These are phyloP conservation scores for Coleophoma cylindrospora DNA, from an alignment of 2,329 filamentous ascomycete genomes.

Conservation along the genomic window DNA sequence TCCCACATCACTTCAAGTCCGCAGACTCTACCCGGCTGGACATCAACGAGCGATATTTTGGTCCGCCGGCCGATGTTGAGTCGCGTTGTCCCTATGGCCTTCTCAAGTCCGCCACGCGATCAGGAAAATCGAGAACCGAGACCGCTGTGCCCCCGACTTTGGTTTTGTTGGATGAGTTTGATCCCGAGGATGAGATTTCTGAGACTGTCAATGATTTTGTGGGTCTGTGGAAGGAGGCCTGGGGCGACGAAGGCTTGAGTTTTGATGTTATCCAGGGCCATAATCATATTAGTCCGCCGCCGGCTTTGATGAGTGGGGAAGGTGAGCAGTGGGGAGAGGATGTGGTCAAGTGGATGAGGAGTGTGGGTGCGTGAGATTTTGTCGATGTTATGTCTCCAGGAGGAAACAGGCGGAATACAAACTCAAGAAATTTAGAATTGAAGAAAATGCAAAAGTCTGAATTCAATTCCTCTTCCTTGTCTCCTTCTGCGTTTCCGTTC, in stretches of 20 bases:
- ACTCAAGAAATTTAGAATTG: too few relatives aligned
- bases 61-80: slow-evolving; percentile 4
- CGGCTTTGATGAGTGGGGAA: slow-evolving; percentile 19
- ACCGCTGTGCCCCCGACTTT: slow-evolving; percentile 15
- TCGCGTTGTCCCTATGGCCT: slow-evolving; percentile 13
- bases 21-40: slow-evolving; percentile 4
- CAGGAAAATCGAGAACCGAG: slow-evolving; percentile 13
- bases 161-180: slow-evolving; percentile 18
- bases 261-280: slow-evolving; percentile 17
- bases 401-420: too few relatives aligned
- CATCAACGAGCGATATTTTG: slow-evolving; percentile 17
- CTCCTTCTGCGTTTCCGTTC: too few relatives aligned
- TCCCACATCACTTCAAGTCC: slow-evolving; percentile 17
- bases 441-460: too few relatives aligned
- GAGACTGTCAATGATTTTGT: slow-evolving; percentile 20
- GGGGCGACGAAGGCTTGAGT: slow-evolving; percentile 14
- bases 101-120: slow-evolving; percentile 11
- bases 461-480: too few relatives aligned
- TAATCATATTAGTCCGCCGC: slow-evolving; percentile 25
- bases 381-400: too few relatives aligned
- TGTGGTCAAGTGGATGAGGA: slow-evolving; percentile 20
- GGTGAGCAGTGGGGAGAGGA: slow-evolving; percentile 24
- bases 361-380: neutral
- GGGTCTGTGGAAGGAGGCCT: slow-evolving; percentile 15
- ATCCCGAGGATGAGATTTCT: slow-evolving; percentile 24